Percentiles rank a stretch among this genome's conserved stretches.
phyloP scores from a whole-genome alignment of 2,329 filamentous ascomycete species.

The Colletotrichum cuscutae region DNA sequence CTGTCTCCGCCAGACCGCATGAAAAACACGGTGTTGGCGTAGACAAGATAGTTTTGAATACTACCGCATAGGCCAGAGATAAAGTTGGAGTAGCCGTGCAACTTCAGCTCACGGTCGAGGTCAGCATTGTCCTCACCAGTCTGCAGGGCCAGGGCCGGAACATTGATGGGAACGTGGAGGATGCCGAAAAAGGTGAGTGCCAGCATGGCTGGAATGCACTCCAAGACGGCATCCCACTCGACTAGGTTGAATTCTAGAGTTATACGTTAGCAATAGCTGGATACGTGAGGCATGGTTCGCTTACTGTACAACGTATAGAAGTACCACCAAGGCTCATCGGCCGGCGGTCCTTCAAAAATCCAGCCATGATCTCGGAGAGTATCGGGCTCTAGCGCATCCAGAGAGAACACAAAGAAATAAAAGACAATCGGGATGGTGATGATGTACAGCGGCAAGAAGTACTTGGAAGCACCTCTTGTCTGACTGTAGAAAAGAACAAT shows the following conservation, averaged over 20 bases:
- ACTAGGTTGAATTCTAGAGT: conserved; percentile 79
- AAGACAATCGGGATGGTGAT: conserved; percentile 80
- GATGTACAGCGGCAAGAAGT: conserved; percentile 89
- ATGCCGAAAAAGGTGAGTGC: conserved; percentile 97
- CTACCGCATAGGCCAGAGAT: conserved; percentile 88
- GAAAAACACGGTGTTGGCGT: conserved; percentile 97
- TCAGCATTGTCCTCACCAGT: conserved; percentile 93
- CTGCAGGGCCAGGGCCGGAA: conserved; percentile 90
- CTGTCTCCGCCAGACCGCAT: conserved; percentile 91
- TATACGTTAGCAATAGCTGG: conserved; percentile 37
- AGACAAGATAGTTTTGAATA: conserved; percentile 97
- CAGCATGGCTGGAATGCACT: conserved; percentile 93
- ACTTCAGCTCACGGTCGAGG: conserved; percentile 89
- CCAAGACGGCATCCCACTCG: conserved; percentile 83
- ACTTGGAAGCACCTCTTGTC: conserved; percentile 80
- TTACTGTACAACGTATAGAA: conserved; percentile 96
- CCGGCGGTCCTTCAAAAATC: conserved; percentile 89
- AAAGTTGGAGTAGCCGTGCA: conserved; percentile 93
- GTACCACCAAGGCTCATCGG: conserved; percentile 93
- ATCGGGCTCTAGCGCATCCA: conserved; percentile 75
- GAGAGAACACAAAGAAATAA: conserved; percentile 78
- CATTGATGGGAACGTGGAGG: conserved; percentile 97
- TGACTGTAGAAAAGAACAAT: conserved; percentile 81
- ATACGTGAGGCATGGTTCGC: conserved; percentile 42
- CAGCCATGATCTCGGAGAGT: conserved; percentile 80